Conservation (phyloP, 495 filamentous ascomycete genomes). For the Neurospora sp. region DNA sequence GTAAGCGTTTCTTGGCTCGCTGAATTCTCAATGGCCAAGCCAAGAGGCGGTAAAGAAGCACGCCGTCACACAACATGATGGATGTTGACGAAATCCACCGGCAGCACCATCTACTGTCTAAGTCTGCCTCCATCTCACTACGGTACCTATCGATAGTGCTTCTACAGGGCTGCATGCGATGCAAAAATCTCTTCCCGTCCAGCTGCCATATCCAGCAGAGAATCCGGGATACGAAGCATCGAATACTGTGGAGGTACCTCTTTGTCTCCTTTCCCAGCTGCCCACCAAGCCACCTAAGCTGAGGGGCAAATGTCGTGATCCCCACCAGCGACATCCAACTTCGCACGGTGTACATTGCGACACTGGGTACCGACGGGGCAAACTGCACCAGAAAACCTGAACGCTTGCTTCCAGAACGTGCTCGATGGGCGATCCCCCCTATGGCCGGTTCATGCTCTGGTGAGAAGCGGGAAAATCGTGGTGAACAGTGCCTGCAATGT, state of each 20-base stretch:
- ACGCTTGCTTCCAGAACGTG: neutral
- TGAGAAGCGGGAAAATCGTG: neutral
- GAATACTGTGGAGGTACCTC: neutral
- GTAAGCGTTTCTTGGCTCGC: neutral
- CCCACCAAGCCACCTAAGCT: neutral
- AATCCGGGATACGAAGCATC: neutral
- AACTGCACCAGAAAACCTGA: neutral
- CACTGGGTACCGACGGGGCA: neutral
- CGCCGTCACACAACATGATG: neutral
- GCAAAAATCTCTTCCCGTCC: neutral
- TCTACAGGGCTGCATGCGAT: neutral
- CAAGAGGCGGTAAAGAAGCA: constrained; percentile 15
- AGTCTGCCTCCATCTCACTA: neutral
- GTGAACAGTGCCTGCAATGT: neutral
- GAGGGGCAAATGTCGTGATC: neutral
- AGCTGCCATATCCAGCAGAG: neutral
- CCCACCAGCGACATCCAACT: neutral
- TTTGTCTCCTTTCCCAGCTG: neutral
- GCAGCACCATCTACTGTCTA: neutral
- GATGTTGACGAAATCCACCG: neutral
- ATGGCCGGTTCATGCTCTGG: neutral
- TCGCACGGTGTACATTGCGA: neutral
- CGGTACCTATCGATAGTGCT: neutral
- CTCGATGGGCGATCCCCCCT: neutral
- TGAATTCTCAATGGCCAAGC: neutral